These are phyloP conservation scores for Orbilia blumenaviensis DNA, from an alignment of 2,329 filamentous ascomycete genomes.

Conservation along the genomic window DNA sequence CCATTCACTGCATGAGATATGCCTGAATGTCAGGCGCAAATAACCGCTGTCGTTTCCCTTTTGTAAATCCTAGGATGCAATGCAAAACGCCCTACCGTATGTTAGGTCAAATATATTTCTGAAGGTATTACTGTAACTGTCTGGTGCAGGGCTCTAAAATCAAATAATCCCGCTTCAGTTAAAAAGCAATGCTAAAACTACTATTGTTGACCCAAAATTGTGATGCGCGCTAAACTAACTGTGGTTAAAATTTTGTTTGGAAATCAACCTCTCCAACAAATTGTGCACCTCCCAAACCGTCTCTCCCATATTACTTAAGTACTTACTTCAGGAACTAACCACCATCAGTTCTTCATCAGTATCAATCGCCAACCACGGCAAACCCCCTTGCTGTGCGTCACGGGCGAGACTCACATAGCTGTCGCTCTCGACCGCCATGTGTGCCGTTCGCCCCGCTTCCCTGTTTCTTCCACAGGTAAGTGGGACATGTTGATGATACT, in stretches of 20 bases:
- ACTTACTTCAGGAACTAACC: no score
- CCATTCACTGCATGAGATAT: not conserved
- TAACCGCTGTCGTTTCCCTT: no score
- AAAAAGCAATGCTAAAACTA: no score
- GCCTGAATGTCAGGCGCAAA: no score
- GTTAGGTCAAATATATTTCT: not conserved
- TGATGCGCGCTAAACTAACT: not conserved
- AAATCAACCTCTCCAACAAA: not conserved
- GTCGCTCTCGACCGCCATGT: conserved; percentile 14
- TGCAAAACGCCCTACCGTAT: not conserved
- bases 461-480: conserved; percentile 30
- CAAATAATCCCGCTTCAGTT: no score
- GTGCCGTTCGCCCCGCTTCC: conserved; percentile 21
- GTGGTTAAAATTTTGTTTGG: not conserved
- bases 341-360: not conserved
- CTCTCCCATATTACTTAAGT: conserved; percentile 1
- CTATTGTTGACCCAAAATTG: not conserved
- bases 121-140: not conserved
- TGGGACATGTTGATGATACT: not conserved
- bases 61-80: not conserved
- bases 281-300: not conserved
- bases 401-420: not conserved
- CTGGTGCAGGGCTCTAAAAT: no score
- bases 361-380: not conserved
- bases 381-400: not conserved